These are phyloP conservation scores for Boletus tylopilopsis DNA, from an alignment of 768 basidiomycete genomes.

Conservation along the genomic window DNA sequence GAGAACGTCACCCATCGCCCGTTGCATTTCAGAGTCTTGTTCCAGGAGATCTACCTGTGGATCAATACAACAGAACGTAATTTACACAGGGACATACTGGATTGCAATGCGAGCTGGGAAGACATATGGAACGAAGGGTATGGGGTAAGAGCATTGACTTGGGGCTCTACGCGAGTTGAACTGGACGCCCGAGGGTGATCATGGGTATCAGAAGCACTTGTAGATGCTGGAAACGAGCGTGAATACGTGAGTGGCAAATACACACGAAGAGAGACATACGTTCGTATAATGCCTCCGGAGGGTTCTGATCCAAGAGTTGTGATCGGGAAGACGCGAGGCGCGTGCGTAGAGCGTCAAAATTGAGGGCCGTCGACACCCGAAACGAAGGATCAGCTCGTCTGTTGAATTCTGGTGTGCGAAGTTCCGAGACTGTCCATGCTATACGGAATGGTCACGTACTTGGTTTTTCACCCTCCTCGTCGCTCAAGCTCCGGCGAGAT, in stretches of 20 bases:
- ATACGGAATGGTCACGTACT: slow-evolving; percentile 38
- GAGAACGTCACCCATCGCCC: slow-evolving; percentile 52
- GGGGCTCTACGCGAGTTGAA: slow-evolving; percentile 39
- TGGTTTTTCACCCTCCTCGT: slow-evolving; percentile 59
- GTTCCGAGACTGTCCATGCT: slow-evolving; percentile 3
- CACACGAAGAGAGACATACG: slow-evolving; percentile 23
- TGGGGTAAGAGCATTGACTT: slow-evolving; percentile 53
- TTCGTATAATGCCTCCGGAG: slow-evolving; percentile 31
- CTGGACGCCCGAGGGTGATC: slow-evolving; percentile 26
- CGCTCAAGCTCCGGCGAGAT: slow-evolving; percentile 59
- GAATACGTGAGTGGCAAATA: slow-evolving; percentile 7
- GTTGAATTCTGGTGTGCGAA: slow-evolving; percentile 17
- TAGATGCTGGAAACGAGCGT: slow-evolving; percentile 17
- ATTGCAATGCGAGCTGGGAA: slow-evolving; percentile 45
- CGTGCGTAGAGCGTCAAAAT: slow-evolving; percentile 46
- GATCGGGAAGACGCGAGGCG: slow-evolving; percentile 39
- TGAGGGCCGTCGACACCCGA: slow-evolving; percentile 41
- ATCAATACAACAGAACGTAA: slow-evolving; percentile 2
- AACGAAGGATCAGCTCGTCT: slow-evolving; percentile 35
- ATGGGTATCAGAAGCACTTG: slow-evolving; percentile 11
- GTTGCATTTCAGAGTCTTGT: slow-evolving; percentile 70
- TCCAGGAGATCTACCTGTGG: slow-evolving; percentile 55
- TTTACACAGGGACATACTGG: slow-evolving; percentile 41
- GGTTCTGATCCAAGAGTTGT: slow-evolving; percentile 35
- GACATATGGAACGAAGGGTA: slow-evolving; percentile 52